phyloP scores from a whole-genome alignment of 2,329 filamentous ascomycete genomes.

The Penicillium sp. region DNA sequence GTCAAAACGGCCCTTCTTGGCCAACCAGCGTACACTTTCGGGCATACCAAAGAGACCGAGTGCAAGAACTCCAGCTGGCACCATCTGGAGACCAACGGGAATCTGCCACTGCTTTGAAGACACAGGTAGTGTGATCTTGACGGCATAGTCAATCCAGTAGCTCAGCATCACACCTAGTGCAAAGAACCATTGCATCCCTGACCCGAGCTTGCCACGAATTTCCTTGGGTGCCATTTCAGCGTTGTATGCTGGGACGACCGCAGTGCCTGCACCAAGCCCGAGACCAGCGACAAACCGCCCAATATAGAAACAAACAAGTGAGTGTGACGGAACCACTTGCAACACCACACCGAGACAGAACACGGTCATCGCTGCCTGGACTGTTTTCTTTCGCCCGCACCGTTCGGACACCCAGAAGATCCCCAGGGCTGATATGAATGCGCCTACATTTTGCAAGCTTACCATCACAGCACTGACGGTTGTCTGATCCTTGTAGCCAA shows the following conservation, averaged over 20 bases:
- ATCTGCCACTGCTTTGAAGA: constrained; percentile 53
- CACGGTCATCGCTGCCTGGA: constrained; percentile 47
- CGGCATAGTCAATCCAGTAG: constrained; percentile 53
- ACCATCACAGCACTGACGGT: constrained; percentile 50
- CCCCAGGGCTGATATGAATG: constrained; percentile 53
- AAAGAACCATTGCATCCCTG: constrained; percentile 40
- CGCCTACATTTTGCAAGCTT: constrained; percentile 52
- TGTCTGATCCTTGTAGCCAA: constrained; percentile 44
- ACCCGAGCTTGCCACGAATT: constrained; percentile 43
- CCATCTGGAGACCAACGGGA: constrained; percentile 49
- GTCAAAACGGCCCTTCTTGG: constrained; percentile 49
- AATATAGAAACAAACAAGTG: constrained; percentile 48
- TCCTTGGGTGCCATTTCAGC: constrained; percentile 47
- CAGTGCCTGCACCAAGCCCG: constrained; percentile 48
- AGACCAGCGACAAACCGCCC: constrained; percentile 50
- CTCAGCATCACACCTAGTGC: constrained; percentile 39
- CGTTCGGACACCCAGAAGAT: constrained; percentile 49
- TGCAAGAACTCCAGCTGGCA: constrained; percentile 49
- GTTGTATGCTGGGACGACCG: constrained; percentile 43
- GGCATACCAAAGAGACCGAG: constrained; percentile 51
- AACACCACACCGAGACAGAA: constrained; percentile 43
- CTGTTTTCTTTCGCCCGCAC: constrained; percentile 47
- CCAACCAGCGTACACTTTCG: constrained; percentile 52
- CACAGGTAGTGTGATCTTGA: constrained; percentile 39
- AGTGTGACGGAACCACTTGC: constrained; percentile 51